Conservation (phyloP, 371 early-diverging fungal species). For the Vavraia culicis region DNA sequence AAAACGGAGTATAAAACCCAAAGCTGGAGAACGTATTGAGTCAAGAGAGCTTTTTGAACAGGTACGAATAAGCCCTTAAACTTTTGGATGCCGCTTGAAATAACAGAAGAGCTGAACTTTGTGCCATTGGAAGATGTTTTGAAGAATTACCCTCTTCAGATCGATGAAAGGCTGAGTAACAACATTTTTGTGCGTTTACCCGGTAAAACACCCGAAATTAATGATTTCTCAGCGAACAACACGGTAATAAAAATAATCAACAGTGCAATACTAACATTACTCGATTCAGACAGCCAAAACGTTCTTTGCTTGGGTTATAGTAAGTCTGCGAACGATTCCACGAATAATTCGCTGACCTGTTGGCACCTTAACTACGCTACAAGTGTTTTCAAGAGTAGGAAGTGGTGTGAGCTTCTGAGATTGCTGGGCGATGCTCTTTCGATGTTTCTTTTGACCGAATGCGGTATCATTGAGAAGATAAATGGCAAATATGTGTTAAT, state of each 20-base stretch:
- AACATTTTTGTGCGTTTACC: conserved; percentile 2
- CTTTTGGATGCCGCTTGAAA: neutral
- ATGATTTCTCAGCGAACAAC: conserved; percentile 4
- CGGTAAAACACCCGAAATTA: neutral
- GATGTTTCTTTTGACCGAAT: conserved; percentile 24
- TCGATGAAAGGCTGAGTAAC: conserved; percentile 3
- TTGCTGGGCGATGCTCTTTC: conserved; percentile 25
- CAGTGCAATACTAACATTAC: neutral
- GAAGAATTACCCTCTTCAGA: neutral
- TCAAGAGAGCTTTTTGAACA: too few species aligned
- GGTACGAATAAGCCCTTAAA: too few species aligned
- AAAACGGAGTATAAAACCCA: too few species aligned
- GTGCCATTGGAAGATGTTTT: neutral
- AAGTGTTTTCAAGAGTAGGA: conserved; percentile 12
- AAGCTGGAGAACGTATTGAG: too few species aligned
- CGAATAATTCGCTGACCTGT: neutral
- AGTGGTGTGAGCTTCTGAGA: conserved; percentile 15
- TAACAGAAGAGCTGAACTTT: neutral
- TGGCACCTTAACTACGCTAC: conserved; percentile 5
- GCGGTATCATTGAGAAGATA: conserved; percentile 10
- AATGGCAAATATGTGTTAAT: conserved; percentile 8
- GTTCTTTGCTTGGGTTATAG: neutral
- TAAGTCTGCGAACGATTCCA: neutral
- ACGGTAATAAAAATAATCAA: neutral
- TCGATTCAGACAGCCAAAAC: neutral